Conservation (phyloP, 306 rosid genomes). For the Comarum palustre region DNA sequence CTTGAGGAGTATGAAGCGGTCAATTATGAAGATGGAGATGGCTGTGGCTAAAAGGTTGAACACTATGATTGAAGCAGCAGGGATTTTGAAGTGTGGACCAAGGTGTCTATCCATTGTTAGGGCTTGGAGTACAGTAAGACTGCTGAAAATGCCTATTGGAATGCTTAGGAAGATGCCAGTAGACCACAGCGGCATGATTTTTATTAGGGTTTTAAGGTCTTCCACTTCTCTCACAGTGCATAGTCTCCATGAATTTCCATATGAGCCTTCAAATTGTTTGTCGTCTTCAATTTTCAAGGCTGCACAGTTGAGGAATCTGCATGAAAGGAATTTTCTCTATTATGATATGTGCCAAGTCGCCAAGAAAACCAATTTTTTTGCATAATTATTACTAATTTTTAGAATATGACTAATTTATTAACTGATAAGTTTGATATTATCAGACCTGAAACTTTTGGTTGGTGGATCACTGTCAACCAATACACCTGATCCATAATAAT, state of each 20-base stretch:
- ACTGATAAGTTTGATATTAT: background rate
- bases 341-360: background rate
- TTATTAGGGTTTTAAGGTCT: slow-evolving; percentile 29
- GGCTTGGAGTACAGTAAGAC: slow-evolving; percentile 27
- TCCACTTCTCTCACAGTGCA: slow-evolving; percentile 37
- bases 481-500: slow-evolving; percentile 12
- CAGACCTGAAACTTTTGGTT: slow-evolving; percentile 27
- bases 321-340: background rate
- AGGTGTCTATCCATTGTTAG: slow-evolving; percentile 31
- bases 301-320: slow-evolving; percentile 30
- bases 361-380: no score
- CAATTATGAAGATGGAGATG: slow-evolving; percentile 25
- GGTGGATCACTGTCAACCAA: background rate
- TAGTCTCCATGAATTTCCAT: slow-evolving; percentile 30
- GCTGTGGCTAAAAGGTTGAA: slow-evolving; percentile 31
- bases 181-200: slow-evolving; percentile 35
- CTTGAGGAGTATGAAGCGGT: slow-evolving; percentile 5
- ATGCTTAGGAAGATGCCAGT: slow-evolving; percentile 23
- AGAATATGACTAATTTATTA: background rate
- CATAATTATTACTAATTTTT: no score
- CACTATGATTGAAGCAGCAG: slow-evolving; percentile 22
- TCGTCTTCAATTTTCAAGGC: slow-evolving; percentile 25
- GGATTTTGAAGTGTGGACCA: slow-evolving; percentile 27
- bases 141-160: slow-evolving; percentile 10
- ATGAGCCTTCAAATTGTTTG: slow-evolving; percentile 6